Conservation (phyloP, 148 eudicot genomes). For the Tetragonia tetragonoides region DNA sequence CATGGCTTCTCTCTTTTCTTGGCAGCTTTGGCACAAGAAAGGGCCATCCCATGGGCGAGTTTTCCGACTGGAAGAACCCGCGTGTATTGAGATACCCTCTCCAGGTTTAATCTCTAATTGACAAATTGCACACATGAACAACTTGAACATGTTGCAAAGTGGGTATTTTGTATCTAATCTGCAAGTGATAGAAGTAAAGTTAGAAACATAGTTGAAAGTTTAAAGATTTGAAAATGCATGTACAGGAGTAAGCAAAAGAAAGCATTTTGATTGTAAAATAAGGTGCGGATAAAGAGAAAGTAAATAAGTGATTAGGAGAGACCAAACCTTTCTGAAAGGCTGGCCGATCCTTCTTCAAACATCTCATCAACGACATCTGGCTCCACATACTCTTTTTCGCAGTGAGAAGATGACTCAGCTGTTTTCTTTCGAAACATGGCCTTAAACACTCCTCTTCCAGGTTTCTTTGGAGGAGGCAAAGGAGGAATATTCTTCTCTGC, state of each 20-base stretch:
- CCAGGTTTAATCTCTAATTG: constrained; percentile 94
- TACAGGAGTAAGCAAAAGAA: background rate
- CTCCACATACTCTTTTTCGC: constrained; percentile 57
- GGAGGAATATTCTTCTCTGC: constrained; percentile 63
- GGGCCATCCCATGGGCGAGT: constrained; percentile 98
- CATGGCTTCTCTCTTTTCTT: constrained; percentile 95
- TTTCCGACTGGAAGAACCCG: constrained; percentile 47
- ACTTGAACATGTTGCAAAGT: constrained; percentile 92
- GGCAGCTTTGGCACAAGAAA: constrained; percentile 86
- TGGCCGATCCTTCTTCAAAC: constrained; percentile 95
- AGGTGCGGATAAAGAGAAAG: background rate
- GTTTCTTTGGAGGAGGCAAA: constrained; percentile 67
- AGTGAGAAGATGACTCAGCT: constrained; percentile 52
- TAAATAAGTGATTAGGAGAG: background rate
- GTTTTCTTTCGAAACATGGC: constrained; percentile 68
- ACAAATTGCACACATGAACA: constrained; percentile 95
- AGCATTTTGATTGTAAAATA: background rate
- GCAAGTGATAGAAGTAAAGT: constrained; percentile 23
- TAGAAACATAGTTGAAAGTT: background rate
- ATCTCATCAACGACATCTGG: constrained; percentile 80
- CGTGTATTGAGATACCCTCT: constrained; percentile 86
- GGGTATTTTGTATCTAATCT: constrained; percentile 92
- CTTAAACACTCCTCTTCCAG: constrained; percentile 76
- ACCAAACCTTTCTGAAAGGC: constrained; percentile 75
- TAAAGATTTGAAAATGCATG: background rate